Evolutionary conservation across 2,329 filamentous ascomycete species (phyloP), one percentile per base, ranked within the genome.

Genomic region (Hawksworthiomyces lignivorus): DNA sequence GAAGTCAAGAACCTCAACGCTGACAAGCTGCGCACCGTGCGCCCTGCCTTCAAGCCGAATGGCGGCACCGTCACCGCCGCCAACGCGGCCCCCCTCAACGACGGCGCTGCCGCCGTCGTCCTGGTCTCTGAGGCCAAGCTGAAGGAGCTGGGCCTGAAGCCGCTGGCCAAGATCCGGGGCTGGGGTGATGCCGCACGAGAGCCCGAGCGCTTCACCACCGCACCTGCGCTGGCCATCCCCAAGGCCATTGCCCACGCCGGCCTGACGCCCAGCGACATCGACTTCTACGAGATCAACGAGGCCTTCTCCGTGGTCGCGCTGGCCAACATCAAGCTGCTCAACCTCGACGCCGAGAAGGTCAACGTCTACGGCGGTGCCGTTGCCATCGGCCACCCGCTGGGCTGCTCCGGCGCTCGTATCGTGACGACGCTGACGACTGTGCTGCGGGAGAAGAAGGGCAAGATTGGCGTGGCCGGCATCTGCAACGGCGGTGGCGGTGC

Each of bases 251-350:
- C 90, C 75, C 90, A 98, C 67, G 92, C 92, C 48, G 85, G 86
- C 49, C 69, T 98, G 48, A 76, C 79, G 44, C 75, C 81, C 53
- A 78, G 82, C 50, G 74, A 86, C 46, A 75, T 98, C 45, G 90
- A 97, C 58, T 92, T 80, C 54, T 98, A 92, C 64, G 92, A 98
- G 74, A 96, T 98, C 74, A 98, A 98, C 73, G 92, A 98, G 73
- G 92, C 92, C 31, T 98, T 98, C 73, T 92, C 86, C 49, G 92
- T 95, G 37, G 92, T 98, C 50, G 87, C 92, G 29, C 76, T 98
- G 39, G 89, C 92, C 52, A 98, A 98, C 73, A 80, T 95, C 69
- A 95, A 98, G 77, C 65, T 97, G 42, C 80, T 98, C 30, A 75
- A 73, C 48, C 69, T 98, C 44, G 72, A 73, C 50, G 75, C 85